Evolutionary conservation across 2,329 filamentous ascomycete species (phyloP).

Genomic region (Chaetomiaceae sp.): DNA sequence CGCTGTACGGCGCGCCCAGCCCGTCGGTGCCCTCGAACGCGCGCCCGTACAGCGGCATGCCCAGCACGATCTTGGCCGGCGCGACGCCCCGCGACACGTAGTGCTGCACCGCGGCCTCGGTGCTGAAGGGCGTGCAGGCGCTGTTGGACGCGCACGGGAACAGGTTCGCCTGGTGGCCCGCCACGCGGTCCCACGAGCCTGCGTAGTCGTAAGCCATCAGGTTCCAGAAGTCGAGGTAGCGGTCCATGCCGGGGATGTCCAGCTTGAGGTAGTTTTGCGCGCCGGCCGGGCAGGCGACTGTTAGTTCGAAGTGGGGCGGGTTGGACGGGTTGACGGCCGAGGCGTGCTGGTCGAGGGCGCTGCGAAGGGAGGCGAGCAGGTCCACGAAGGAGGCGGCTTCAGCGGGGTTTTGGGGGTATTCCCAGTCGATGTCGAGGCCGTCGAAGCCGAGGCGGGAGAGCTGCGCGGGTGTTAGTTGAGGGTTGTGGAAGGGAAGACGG

Average conservation of each 20-base stretch:
- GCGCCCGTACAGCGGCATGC: constrained; percentile 89
- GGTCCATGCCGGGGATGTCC: constrained; percentile 60
- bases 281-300: constrained; percentile 60
- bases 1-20: constrained; percentile 62
- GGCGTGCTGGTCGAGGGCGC: constrained; percentile 55
- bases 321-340: constrained; percentile 33
- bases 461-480: too few species aligned
- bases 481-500: neutral
- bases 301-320: constrained; percentile 57
- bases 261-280: constrained; percentile 58
- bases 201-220: constrained; percentile 88
- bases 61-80: constrained; percentile 72
- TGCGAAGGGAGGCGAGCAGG: constrained; percentile 52
- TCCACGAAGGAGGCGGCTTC: constrained; percentile 57
- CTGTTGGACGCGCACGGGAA: constrained; percentile 55
- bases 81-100: constrained; percentile 64
- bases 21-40: constrained; percentile 77
- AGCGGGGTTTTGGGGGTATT: constrained; percentile 52
- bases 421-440: constrained; percentile 65
- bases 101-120: constrained; percentile 61
- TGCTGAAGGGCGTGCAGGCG: constrained; percentile 71
- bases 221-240: constrained; percentile 68
- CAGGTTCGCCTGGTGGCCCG: constrained; percentile 80
- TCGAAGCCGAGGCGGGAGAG: constrained; percentile 77
- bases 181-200: constrained; percentile 68